Evolutionary conservation across 1,284 basidiomycete species (phyloP).

Genomic region (Irpex sp.): DNA sequence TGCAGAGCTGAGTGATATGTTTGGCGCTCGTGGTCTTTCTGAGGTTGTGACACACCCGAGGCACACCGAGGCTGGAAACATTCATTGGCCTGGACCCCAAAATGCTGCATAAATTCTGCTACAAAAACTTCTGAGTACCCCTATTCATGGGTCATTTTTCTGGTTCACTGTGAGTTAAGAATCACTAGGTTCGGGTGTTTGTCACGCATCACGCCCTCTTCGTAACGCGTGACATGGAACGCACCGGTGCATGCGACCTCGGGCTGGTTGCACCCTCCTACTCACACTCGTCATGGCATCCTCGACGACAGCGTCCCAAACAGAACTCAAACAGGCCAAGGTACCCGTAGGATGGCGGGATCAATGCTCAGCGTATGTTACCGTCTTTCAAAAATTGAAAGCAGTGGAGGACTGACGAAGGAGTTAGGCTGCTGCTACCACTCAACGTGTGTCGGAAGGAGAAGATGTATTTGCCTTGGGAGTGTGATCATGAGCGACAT

Average conservation of each 20-base stretch:
- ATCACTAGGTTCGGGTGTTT: too few relatives aligned
- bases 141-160: too few relatives aligned
- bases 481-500: constrained; percentile 79
- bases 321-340: constrained; percentile 73
- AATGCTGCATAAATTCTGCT: too few relatives aligned
- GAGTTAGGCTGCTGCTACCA: constrained; percentile 77
- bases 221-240: constrained; percentile 1
- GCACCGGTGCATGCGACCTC: not conserved
- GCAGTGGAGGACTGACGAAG: not conserved
- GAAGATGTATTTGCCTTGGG: constrained; percentile 75
- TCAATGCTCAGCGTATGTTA: constrained; percentile 86
- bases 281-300: constrained; percentile 48
- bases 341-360: constrained; percentile 87
- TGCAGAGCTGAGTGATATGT: constrained; percentile 28
- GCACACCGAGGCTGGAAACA: too few relatives aligned
- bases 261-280: not conserved
- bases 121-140: too few relatives aligned
- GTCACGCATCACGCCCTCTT: not conserved
- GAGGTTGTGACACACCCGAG: not conserved
- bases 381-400: not conserved
- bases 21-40: not conserved
- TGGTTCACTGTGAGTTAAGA: too few relatives aligned
- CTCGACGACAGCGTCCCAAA: constrained; percentile 77
- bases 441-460: constrained; percentile 79
- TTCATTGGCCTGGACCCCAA: too few relatives aligned